Evolutionary conservation across 768 basidiomycete species (phyloP).

Genomic region (Boletus coccyginus): DNA sequence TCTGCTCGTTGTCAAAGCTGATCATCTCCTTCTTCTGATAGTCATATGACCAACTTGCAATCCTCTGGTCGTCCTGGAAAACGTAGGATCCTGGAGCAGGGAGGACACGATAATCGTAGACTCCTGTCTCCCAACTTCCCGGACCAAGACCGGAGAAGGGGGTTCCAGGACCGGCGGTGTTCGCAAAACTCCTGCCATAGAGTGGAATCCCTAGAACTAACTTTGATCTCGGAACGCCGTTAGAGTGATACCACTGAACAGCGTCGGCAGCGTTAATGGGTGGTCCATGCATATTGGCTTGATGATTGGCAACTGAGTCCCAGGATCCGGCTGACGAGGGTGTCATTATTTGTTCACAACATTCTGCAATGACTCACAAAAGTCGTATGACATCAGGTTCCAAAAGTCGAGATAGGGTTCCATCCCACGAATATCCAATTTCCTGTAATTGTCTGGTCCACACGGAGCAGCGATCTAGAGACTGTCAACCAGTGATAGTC

Average conservation of each 20-base stretch:
- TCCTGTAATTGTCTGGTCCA: conserved; percentile 82
- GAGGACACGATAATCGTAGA: conserved; percentile 91
- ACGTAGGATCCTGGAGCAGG: conserved; percentile 72
- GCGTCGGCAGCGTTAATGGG: conserved; percentile 61
- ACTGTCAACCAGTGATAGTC: background rate
- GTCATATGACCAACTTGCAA: conserved; percentile 87
- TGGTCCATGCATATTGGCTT: conserved; percentile 79
- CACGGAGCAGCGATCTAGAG: conserved; percentile 87
- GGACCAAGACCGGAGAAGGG: conserved; percentile 80
- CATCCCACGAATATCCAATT: conserved; percentile 80
- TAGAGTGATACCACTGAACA: conserved; percentile 64
- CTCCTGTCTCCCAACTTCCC: conserved; percentile 88
- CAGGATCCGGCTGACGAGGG: conserved; percentile 65
- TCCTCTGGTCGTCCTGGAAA: conserved; percentile 58
- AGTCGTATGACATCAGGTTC: conserved; percentile 97
- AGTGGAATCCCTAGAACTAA: conserved; percentile 89
- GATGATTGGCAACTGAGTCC: conserved; percentile 72
- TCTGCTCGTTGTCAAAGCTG: conserved; percentile 72
- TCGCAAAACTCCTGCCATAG: conserved; percentile 89
- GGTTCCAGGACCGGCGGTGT: conserved; percentile 77
- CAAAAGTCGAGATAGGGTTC: conserved; percentile 87
- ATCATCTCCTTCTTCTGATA: conserved; percentile 73
- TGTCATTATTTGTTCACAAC: conserved; percentile 9
- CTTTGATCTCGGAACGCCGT: conserved; percentile 76
- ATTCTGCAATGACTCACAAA: conserved; percentile 44